These are phyloP conservation scores for Ustilago crameri DNA, from an alignment of 1,284 basidiomycete genomes.

Conservation along the genomic window DNA sequence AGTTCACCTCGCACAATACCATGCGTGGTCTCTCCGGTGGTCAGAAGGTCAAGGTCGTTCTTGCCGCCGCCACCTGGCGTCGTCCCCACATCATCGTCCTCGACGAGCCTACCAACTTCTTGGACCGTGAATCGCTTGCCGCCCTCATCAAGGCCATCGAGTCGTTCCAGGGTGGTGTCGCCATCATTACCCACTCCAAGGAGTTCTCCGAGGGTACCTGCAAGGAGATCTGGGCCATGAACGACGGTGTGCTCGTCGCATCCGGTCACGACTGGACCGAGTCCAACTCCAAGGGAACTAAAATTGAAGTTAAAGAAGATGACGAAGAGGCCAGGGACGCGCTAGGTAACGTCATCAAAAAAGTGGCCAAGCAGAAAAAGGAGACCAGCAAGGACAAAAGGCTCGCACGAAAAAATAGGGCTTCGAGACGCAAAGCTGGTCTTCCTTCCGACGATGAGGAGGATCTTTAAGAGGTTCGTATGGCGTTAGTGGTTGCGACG, in stretches of 20 bases:
- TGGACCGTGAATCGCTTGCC: conserved; percentile 68
- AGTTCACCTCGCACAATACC: conserved; percentile 69
- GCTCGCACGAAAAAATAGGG: conserved; percentile 58
- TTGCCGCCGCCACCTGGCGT: conserved; percentile 67
- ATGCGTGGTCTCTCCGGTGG: conserved; percentile 69
- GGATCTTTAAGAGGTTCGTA: conserved; percentile 16
- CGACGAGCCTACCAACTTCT: conserved; percentile 68
- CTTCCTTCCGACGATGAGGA: conserved; percentile 55
- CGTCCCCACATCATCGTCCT: conserved; percentile 67
- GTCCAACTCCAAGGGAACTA: conserved; percentile 74
- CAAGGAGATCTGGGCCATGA: conserved; percentile 67
- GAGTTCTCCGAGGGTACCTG: conserved; percentile 67
- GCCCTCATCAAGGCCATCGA: conserved; percentile 67
- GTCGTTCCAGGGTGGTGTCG: conserved; percentile 67
- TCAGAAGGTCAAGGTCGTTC: conserved; percentile 69
- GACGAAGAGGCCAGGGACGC: conserved; percentile 62
- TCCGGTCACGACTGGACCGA: conserved; percentile 84
- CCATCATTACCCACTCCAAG: conserved; percentile 66
- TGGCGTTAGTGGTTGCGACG: too few species aligned
- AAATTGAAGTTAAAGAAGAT: conserved; percentile 62
- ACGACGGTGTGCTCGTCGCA: conserved; percentile 59
- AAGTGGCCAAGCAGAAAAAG: conserved; percentile 61
- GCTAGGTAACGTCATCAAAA: conserved; percentile 60
- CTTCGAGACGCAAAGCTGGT: conserved; percentile 54
- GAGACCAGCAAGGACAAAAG: conserved; percentile 41